A percentile compares a stretch with the other conserved stretches of the same genome.
phyloP scores from a whole-genome alignment of 257 asterid genomes.

The Capsicum chinense region DNA sequence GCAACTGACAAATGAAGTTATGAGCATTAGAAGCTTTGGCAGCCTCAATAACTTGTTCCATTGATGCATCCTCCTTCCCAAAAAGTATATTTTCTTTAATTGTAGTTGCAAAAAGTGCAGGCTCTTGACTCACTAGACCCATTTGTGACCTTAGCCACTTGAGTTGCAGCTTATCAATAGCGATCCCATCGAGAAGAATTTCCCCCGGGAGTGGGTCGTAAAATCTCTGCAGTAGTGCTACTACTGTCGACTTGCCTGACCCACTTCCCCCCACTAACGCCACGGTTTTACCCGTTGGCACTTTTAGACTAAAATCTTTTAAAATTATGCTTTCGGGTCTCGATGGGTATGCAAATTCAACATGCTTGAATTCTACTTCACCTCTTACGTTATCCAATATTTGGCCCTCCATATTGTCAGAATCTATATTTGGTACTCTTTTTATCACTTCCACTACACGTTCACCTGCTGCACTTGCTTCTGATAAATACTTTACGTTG shows the following conservation, averaged over 20 bases:
- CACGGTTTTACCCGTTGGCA: slow-evolving; percentile 76
- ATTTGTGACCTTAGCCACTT: slow-evolving; percentile 95
- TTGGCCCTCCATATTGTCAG: slow-evolving; percentile 69
- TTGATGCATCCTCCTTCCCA: slow-evolving; percentile 83
- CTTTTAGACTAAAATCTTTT: slow-evolving; percentile 58
- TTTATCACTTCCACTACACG: slow-evolving; percentile 65
- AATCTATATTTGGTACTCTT: slow-evolving; percentile 79
- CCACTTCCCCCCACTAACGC: slow-evolving; percentile 98
- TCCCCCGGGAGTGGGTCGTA: slow-evolving; percentile 82
- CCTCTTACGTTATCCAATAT: slow-evolving; percentile 57
- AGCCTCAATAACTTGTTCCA: slow-evolving; percentile 79
- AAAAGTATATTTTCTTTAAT: slow-evolving; percentile 86
- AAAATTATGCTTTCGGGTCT: slow-evolving; percentile 75
- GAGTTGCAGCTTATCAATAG: slow-evolving; percentile 72
- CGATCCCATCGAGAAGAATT: slow-evolving; percentile 71
- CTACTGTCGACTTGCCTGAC: slow-evolving; percentile 84
- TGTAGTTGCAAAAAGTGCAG: slow-evolving; percentile 85
- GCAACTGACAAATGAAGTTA: slow-evolving; percentile 76
- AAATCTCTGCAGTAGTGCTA: slow-evolving; percentile 81
- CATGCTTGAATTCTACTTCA: slow-evolving; percentile 67
- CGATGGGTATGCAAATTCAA: slow-evolving; percentile 74
- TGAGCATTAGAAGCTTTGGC: slow-evolving; percentile 96
- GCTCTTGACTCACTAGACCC: slow-evolving; percentile 98
- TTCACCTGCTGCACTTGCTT: slow-evolving; percentile 81
- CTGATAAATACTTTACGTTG: slow-evolving; percentile 70